A percentile compares a stretch with the other conserved stretches of the same genome.
Conservation (phyloP, 768 basidiomycete genomes). For the Russula earlei region DNA sequence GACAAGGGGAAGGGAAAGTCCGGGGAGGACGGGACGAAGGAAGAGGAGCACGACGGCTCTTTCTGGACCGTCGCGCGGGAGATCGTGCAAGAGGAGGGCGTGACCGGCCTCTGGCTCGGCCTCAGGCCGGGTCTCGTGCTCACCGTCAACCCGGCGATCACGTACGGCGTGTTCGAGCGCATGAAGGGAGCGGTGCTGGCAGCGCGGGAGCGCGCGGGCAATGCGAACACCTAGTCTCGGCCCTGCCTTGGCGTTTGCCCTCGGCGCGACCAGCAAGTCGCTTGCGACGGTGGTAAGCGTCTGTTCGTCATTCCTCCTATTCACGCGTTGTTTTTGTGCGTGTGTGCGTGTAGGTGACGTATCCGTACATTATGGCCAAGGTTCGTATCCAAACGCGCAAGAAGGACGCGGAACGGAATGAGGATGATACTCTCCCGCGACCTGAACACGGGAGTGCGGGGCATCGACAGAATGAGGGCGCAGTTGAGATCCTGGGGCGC, state of each 20-base stretch:
- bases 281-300: conserved; percentile 83
- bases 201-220: conserved; percentile 37
- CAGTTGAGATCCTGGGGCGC: conserved; percentile 62
- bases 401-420: conserved; percentile 41
- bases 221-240: conserved; percentile 48
- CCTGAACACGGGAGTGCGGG: conserved; percentile 31
- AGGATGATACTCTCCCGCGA: conserved; percentile 29
- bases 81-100: conserved; percentile 83
- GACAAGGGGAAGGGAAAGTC: conserved; percentile 20
- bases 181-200: conserved; percentile 67
- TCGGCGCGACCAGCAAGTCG: conserved; percentile 93
- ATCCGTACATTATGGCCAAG: conserved; percentile 95
- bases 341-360: conserved; percentile 57
- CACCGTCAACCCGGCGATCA: conserved; percentile 96
- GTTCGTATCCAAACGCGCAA: conserved; percentile 87
- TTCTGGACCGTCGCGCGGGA: conserved; percentile 74
- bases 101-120: conserved; percentile 86
- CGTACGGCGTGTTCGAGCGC: conserved; percentile 90
- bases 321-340: neutral
- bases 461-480: conserved; percentile 49
- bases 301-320: neutral
- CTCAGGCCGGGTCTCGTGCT: conserved; percentile 89
- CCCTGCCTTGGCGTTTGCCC: conserved; percentile 67
- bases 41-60: conserved; percentile 44
- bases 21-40: conserved; percentile 19